Conservation (phyloP, 176 grass and related monocot species). For the Poa pratensis region DNA sequence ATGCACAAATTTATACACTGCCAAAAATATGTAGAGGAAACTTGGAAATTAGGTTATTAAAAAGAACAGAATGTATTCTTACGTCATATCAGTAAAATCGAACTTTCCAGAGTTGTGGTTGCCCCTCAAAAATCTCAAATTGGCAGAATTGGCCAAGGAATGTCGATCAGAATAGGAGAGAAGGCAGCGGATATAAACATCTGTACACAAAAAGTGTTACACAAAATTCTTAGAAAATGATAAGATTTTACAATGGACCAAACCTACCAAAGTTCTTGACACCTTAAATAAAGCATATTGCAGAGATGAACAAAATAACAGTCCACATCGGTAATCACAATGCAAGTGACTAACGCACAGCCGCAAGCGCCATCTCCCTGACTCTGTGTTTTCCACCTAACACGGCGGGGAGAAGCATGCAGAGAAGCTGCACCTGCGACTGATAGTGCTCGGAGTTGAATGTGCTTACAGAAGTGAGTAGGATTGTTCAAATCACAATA, state of each 20-base stretch:
- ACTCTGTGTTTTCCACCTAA: not conserved
- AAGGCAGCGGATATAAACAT: slow-evolving; percentile 40
- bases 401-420: not conserved
- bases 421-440: not conserved
- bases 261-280: not conserved
- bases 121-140: slow-evolving; percentile 44
- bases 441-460: not conserved
- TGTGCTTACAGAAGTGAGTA: slow-evolving; percentile 7
- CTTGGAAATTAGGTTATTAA: slow-evolving; percentile 27
- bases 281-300: not conserved
- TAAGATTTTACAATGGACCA: slow-evolving; percentile 3
- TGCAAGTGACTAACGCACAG: slow-evolving; percentile 1
- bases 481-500: not conserved
- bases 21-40: slow-evolving; percentile 16
- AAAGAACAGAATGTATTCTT: slow-evolving; percentile 49
- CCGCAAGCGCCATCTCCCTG: not conserved
- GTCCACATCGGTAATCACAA: not conserved
- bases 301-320: not conserved
- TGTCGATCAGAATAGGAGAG: slow-evolving; percentile 45
- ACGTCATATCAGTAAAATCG: slow-evolving; percentile 98
- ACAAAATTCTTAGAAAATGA: not conserved
- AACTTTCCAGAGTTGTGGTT: slow-evolving; percentile 67
- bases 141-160: slow-evolving; percentile 37
- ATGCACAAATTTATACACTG: slow-evolving; percentile 10
- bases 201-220: slow-evolving; percentile 45